Evolutionary conservation across 2,329 filamentous ascomycete genomes (phyloP).

Genomic region (Aspergillus piperis): DNA sequence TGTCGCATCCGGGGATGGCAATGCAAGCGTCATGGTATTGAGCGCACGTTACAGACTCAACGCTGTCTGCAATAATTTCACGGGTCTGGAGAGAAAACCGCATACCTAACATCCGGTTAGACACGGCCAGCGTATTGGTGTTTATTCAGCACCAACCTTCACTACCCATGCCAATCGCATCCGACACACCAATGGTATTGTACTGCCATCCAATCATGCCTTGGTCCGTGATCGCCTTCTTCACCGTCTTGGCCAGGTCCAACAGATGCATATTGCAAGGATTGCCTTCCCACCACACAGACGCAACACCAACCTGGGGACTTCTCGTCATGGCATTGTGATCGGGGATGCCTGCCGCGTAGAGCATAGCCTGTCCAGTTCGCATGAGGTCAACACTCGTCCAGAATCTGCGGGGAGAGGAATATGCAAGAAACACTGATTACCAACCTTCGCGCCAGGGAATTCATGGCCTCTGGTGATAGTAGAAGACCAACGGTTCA

Average conservation of each 20-base stretch:
- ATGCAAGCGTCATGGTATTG: constrained; percentile 94
- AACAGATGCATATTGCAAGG: constrained; percentile 83
- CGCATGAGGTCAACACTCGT: constrained; percentile 8
- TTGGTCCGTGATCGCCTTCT: constrained; percentile 74
- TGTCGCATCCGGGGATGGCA: constrained; percentile 90
- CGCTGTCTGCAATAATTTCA: constrained; percentile 90
- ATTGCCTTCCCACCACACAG: constrained; percentile 97
- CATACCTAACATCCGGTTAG: constrained; percentile 66
- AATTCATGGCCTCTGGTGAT: constrained; percentile 86
- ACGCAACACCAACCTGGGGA: constrained; percentile 86
- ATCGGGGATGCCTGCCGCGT: constrained; percentile 84
- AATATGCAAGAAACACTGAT: background rate
- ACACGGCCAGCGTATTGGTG: background rate
- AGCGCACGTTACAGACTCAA: constrained; percentile 89
- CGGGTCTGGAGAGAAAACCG: constrained; percentile 86
- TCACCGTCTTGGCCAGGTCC: constrained; percentile 84
- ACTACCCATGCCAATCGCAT: constrained; percentile 93
- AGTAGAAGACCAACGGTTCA: constrained; percentile 85
- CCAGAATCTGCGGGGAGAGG: background rate
- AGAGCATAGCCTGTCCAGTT: constrained; percentile 76
- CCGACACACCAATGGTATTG: constrained; percentile 85
- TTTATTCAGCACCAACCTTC: constrained; percentile 62
- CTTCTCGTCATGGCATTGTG: constrained; percentile 83
- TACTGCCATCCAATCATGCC: constrained; percentile 95
- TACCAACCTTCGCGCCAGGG: constrained; percentile 76